phyloP scores from a whole-genome alignment of 1,284 basidiomycete genomes.

The Marasmius fiardii region DNA sequence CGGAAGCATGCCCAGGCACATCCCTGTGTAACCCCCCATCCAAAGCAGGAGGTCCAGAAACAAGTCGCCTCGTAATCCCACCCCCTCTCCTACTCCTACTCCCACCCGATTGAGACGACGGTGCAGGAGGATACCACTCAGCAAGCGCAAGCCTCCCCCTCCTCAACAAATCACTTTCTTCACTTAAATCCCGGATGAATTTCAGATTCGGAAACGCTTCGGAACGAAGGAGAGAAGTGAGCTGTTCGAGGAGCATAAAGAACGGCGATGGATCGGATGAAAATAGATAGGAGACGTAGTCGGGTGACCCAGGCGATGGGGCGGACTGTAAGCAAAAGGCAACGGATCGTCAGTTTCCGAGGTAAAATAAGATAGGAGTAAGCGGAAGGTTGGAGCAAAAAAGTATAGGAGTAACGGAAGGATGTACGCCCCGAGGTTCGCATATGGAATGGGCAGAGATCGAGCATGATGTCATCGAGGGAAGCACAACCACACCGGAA shows the following conservation, averaged over 20 bases:
- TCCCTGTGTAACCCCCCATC: background rate
- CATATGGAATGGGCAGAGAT: background rate
- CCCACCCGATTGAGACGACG: background rate
- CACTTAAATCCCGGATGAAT: slow-evolving; percentile 61
- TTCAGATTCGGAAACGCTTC: slow-evolving; percentile 60
- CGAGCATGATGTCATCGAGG: background rate
- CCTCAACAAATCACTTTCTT: slow-evolving; percentile 36
- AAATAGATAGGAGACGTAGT: slow-evolving; percentile 18
- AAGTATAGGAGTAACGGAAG: background rate
- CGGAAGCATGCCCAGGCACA: slow-evolving; percentile 23
- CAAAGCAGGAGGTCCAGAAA: too few species aligned
- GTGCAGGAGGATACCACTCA: background rate
- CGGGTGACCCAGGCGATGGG: background rate
- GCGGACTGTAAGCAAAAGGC: slow-evolving; percentile 8
- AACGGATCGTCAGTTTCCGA: slow-evolving; percentile 3
- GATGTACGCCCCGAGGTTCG: background rate
- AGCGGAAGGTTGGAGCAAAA: background rate
- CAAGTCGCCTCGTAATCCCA: background rate
- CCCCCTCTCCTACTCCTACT: background rate
- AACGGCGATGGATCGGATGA: slow-evolving; percentile 43
- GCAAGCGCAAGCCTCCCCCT: slow-evolving; percentile 14
- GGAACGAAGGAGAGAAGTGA: slow-evolving; percentile 51
- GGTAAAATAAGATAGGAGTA: background rate
- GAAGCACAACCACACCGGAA: background rate
- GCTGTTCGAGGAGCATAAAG: slow-evolving; percentile 63